Conservation (phyloP, 192 early-diverging fungal species). For the Backusella morwellensis region DNA sequence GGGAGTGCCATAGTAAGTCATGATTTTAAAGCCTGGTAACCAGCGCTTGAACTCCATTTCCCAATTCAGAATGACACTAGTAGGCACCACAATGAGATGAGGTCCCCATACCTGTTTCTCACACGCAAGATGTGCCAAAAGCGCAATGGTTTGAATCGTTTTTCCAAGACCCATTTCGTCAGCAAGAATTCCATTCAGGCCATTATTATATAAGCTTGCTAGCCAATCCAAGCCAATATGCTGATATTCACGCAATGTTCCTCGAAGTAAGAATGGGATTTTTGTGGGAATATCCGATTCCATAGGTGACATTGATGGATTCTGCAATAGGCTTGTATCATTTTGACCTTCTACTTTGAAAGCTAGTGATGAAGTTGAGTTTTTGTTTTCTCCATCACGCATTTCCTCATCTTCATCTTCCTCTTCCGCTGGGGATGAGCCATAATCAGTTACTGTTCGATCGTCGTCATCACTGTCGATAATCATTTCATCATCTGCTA, state of each 20-base stretch:
- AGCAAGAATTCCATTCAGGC: conserved; percentile 72
- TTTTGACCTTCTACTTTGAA: not conserved
- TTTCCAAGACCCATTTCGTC: conserved; percentile 71
- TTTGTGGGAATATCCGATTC: conserved; percentile 44
- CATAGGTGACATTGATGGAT: not conserved
- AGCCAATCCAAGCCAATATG: conserved; percentile 91
- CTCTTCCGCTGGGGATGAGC: conserved; percentile 11
- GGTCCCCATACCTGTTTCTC: conserved; percentile 60
- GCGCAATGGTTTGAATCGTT: conserved; percentile 66
- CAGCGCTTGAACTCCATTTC: conserved; percentile 71
- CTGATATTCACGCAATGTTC: conserved; percentile 84
- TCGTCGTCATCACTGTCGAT: conserved; percentile 36
- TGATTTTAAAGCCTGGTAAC: conserved; percentile 67
- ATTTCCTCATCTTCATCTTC: not conserved
- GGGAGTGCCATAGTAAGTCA: conserved; percentile 75
- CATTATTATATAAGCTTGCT: conserved; percentile 79
- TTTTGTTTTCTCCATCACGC: not conserved
- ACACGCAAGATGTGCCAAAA: conserved; percentile 66
- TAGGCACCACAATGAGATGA: conserved; percentile 76
- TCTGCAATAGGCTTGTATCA: not conserved
- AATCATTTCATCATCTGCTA: conserved; percentile 21
- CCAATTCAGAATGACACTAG: conserved; percentile 79
- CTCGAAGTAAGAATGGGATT: conserved; percentile 62
- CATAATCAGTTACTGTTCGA: conserved; percentile 34
- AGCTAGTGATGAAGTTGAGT: not conserved